A percentile compares a stretch with the other conserved stretches of the same genome.
Conservation (phyloP, 805 yeast species). For the Helenozyma rhizophorensis region DNA sequence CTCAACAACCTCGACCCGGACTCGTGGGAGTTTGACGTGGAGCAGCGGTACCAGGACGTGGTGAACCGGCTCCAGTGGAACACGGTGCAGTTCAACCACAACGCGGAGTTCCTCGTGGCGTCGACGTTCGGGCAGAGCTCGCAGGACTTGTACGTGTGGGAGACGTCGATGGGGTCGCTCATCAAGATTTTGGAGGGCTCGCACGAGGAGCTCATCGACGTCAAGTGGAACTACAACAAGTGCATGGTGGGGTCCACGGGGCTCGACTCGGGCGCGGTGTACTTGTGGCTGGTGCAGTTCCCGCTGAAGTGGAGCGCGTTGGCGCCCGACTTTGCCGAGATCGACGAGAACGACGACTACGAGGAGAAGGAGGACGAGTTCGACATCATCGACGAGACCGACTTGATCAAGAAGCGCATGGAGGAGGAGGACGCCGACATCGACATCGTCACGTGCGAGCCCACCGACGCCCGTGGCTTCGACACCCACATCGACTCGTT, state of each 20-base stretch:
- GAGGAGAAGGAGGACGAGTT: conserved; percentile 89
- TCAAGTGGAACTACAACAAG: conserved; percentile 77
- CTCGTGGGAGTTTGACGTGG: conserved; percentile 55
- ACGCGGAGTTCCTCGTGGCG: conserved; percentile 81
- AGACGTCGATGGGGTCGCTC: conserved; percentile 80
- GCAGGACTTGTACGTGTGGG: conserved; percentile 91
- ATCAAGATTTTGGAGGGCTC: conserved; percentile 89
- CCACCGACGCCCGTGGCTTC: conserved; percentile 69
- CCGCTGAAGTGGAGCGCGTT: conserved; percentile 96
- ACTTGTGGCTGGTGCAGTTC: conserved; percentile 73
- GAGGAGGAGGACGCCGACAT: conserved; percentile 57
- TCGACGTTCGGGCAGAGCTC: conserved; percentile 79
- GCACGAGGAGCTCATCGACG: conserved; percentile 78
- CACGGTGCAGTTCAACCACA: conserved; percentile 66
- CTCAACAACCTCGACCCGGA: conserved; percentile 26
- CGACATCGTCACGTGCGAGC: conserved; percentile 64
- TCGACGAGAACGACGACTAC: conserved; percentile 86
- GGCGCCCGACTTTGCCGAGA: conserved; percentile 94
- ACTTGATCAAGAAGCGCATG: conserved; percentile 53
- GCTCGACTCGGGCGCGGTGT: conserved; percentile 75
- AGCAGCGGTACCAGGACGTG: conserved; percentile 84
- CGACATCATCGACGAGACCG: conserved; percentile 70
- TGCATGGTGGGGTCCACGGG: conserved; percentile 83
- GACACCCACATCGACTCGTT: conserved; percentile 47
- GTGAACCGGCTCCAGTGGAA: conserved; percentile 90